A percentile compares a stretch with the other conserved stretches of the same genome.
phyloP scores from a whole-genome alignment of 106 monocot species.

The Dendrobium officinale region DNA sequence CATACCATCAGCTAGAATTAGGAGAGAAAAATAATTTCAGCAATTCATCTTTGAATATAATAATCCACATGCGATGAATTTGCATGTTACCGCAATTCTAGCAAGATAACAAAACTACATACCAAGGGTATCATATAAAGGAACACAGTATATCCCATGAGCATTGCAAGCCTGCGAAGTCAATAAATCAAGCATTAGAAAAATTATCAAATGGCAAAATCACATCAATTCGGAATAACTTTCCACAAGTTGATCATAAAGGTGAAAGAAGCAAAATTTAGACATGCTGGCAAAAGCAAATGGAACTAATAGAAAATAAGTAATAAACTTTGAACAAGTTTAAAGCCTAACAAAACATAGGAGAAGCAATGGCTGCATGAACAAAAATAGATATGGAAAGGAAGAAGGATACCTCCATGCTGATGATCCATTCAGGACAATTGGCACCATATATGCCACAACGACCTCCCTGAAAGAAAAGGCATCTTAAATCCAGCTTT shows the following conservation, averaged over 20 bases:
- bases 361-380: neutral
- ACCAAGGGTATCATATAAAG: constrained; percentile 94
- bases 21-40: neutral
- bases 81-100: neutral
- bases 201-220: neutral
- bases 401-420: constrained; percentile 65
- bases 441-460: constrained; percentile 92
- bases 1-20: neutral
- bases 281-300: neutral
- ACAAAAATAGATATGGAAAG: neutral
- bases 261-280: too few species aligned
- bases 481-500: neutral
- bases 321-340: neutral
- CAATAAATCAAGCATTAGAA: neutral
- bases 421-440: constrained; percentile 87
- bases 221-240: neutral
- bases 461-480: constrained; percentile 54
- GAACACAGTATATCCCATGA: constrained; percentile 90
- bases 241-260: too few species aligned
- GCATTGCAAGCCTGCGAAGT: constrained; percentile 91
- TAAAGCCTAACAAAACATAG: neutral
- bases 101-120: constrained; percentile 14
- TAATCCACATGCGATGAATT: neutral
- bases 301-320: neutral
- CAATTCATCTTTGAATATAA: neutral